A percentile compares a stretch with the other conserved stretches of the same genome.
These are phyloP conservation scores for Magnaporthiopsis incrustans DNA, from an alignment of 2,329 filamentous ascomycete genomes.

Conservation along the genomic window DNA sequence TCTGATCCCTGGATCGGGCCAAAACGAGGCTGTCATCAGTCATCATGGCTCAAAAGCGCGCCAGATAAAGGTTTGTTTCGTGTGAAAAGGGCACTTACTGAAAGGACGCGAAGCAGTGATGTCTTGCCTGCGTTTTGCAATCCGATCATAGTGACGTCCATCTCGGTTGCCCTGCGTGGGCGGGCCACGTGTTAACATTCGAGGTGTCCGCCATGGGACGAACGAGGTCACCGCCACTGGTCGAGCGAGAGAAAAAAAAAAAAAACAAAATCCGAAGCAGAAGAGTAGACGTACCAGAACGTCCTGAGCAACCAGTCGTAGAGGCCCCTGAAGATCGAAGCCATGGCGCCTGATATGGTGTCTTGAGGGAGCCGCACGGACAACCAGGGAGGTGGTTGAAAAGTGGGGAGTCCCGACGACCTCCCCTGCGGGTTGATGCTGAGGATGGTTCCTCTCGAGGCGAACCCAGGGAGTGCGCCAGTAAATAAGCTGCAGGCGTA, in stretches of 20 bases:
- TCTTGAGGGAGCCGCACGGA: background rate
- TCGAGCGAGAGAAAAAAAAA: background rate
- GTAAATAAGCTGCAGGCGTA: background rate
- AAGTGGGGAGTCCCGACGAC: background rate
- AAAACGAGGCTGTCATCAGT: conserved; percentile 10
- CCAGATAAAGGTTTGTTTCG: background rate
- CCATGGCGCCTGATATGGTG: conserved; percentile 53
- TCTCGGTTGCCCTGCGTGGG: conserved; percentile 78
- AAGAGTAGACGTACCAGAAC: conserved; percentile 65
- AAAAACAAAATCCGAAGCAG: background rate
- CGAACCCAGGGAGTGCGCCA: background rate
- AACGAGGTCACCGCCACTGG: too few relatives aligned
- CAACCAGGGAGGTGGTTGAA: background rate
- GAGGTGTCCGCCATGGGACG: background rate
- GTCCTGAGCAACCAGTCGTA: conserved; percentile 98
- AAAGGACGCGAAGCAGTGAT: conserved; percentile 83
- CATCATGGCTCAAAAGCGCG: conserved; percentile 7
- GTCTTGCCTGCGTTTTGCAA: conserved; percentile 98
- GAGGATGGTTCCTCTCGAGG: background rate
- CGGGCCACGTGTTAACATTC: background rate
- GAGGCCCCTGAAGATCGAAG: conserved; percentile 83
- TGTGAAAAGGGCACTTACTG: conserved; percentile 56
- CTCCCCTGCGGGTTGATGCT: background rate
- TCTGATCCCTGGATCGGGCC: conserved; percentile 72
- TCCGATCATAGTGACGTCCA: conserved; percentile 99